phyloP scores from a whole-genome alignment of 768 basidiomycete genomes.

The Mycena crocata region DNA sequence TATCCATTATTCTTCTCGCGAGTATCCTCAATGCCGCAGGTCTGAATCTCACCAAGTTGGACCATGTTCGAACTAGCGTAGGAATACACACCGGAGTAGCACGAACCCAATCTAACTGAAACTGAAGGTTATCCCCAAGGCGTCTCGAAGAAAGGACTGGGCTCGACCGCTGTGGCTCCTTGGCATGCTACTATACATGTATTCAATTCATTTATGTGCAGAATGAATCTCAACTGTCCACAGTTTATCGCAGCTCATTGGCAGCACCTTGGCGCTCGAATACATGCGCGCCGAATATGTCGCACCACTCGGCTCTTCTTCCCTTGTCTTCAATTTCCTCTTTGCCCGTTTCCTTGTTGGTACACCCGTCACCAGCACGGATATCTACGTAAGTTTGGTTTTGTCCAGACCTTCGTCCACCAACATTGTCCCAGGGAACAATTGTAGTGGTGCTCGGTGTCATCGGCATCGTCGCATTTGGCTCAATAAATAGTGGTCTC shows the following conservation, averaged over 20 bases:
- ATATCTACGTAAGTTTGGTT: slow-evolving; percentile 74
- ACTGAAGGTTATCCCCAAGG: slow-evolving; percentile 84
- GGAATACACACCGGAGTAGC: too few species aligned
- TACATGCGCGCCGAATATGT: slow-evolving; percentile 92
- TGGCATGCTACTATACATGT: slow-evolving; percentile 96
- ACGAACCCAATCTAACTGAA: too few species aligned
- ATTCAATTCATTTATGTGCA: slow-evolving; percentile 38
- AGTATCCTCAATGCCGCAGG: slow-evolving; percentile 92
- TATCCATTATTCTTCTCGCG: slow-evolving; percentile 85
- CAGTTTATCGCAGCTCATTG: slow-evolving; percentile 87
- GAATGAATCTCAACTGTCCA: not conserved
- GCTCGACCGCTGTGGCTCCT: slow-evolving; percentile 89
- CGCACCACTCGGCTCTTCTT: slow-evolving; percentile 93
- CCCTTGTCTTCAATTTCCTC: slow-evolving; percentile 95
- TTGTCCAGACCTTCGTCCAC: not conserved
- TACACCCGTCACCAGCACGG: slow-evolving; percentile 84
- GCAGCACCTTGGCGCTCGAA: slow-evolving; percentile 87
- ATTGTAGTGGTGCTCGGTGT: slow-evolving; percentile 86
- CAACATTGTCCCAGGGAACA: slow-evolving; percentile 67
- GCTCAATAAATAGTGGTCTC: slow-evolving; percentile 85
- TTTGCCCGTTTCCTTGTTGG: slow-evolving; percentile 92
- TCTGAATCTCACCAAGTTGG: slow-evolving; percentile 94
- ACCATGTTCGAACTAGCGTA: slow-evolving; percentile 85
- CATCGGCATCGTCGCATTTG: slow-evolving; percentile 89
- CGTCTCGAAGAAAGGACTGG: slow-evolving; percentile 80